Conservation (phyloP, 2,329 filamentous ascomycete genomes). For the Monilinia fructigena region DNA sequence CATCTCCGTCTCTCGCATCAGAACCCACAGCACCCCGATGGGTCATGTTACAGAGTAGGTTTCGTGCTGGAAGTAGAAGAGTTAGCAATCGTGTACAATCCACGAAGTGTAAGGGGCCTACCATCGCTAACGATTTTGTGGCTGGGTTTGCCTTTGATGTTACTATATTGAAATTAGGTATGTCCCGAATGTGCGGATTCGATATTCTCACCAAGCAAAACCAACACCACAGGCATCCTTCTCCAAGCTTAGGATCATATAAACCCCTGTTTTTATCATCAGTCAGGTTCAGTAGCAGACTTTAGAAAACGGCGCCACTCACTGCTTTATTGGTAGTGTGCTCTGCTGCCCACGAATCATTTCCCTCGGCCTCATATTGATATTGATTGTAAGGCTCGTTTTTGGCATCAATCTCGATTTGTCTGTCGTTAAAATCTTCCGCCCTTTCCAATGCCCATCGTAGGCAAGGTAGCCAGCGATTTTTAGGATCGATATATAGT, state of each 20-base stretch:
- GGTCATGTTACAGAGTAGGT: constrained; percentile 99
- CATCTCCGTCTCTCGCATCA: constrained; percentile 95
- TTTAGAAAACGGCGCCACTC: constrained; percentile 36
- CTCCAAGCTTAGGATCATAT: constrained; percentile 90
- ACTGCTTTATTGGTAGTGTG: constrained; percentile 92
- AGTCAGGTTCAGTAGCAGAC: constrained; percentile 2
- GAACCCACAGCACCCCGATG: constrained; percentile 97
- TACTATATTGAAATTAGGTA: constrained; percentile 52
- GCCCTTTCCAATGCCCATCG: constrained; percentile 58
- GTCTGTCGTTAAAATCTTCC: constrained; percentile 67
- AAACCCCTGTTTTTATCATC: constrained; percentile 58
- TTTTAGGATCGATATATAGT: constrained; percentile 21
- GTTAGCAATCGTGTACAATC: constrained; percentile 39
- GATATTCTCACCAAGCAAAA: constrained; percentile 79
- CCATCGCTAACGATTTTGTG: constrained; percentile 99
- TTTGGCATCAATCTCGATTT: constrained; percentile 60
- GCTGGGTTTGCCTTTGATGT: constrained; percentile 95
- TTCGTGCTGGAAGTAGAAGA: constrained; percentile 61
- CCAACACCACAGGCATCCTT: constrained; percentile 99
- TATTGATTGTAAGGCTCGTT: constrained; percentile 65
- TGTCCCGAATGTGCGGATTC: neutral
- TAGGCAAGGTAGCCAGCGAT: constrained; percentile 52
- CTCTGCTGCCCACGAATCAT: constrained; percentile 86
- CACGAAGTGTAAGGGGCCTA: constrained; percentile 43
- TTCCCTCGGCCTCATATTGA: constrained; percentile 85